A percentile compares a stretch with the other conserved stretches of the same genome.
Conservation (phyloP, 371 early-diverging fungal species). For the Massospora cicadina region DNA sequence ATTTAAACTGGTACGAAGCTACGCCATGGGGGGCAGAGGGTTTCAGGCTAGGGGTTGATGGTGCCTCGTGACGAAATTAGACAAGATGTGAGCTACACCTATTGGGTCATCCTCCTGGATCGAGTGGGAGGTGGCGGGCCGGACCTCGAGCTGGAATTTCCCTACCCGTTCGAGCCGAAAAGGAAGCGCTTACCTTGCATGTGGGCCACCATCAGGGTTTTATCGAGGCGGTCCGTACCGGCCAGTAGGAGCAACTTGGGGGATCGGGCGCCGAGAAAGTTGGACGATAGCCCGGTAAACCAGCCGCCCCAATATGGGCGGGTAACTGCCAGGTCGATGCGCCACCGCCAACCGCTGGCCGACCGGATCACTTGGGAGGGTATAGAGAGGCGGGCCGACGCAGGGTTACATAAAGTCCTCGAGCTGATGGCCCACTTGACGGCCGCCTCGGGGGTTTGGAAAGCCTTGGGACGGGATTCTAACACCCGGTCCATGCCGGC, state of each 20-base stretch:
- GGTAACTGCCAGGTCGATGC: constrained; percentile 48
- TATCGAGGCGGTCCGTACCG: constrained; percentile 84
- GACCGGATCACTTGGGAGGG: constrained; percentile 35
- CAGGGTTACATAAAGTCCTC: constrained; percentile 35
- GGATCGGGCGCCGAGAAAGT: constrained; percentile 47
- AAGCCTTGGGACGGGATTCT: constrained; percentile 35
- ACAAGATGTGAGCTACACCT: constrained; percentile 29
- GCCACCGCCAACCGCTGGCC: constrained; percentile 21
- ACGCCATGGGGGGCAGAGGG: too few species aligned
- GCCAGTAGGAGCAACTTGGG: constrained; percentile 75
- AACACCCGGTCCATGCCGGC: constrained; percentile 39
- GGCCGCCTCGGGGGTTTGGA: constrained; percentile 36
- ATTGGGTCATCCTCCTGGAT: constrained; percentile 81
- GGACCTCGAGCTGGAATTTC: constrained; percentile 71
- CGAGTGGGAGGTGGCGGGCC: constrained; percentile 64
- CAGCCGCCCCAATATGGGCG: constrained; percentile 69
- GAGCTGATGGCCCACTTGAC: constrained; percentile 55
- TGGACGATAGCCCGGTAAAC: constrained; percentile 64
- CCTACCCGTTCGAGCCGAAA: constrained; percentile 16
- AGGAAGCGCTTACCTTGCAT: constrained; percentile 44
- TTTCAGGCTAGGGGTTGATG: too few species aligned
- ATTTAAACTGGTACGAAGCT: too few species aligned
- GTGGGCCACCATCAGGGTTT: constrained; percentile 76
- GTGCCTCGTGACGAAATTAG: neutral
- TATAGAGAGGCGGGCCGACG: constrained; percentile 59